These are phyloP conservation scores for Sequoiadendron giganteum DNA, from an alignment of 75 land plant genomes.

Conservation along the genomic window DNA sequence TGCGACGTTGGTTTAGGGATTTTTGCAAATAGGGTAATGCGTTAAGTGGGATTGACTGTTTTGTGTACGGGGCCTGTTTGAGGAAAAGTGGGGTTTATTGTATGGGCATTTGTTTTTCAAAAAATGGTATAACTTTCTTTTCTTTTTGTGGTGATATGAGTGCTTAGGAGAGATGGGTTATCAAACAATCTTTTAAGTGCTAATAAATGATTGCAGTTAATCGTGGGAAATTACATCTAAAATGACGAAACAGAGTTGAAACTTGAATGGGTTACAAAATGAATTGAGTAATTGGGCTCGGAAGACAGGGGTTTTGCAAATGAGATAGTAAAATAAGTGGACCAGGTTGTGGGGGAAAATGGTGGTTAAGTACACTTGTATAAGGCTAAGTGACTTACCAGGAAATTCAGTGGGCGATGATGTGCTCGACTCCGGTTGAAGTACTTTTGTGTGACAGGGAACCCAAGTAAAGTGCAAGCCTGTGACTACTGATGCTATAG, in stretches of 20 bases:
- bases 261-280: too few species aligned
- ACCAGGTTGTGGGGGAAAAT: background rate
- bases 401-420: too few species aligned
- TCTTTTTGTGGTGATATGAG: background rate
- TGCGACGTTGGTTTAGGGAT: background rate
- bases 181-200: background rate
- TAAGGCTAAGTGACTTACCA: too few species aligned
- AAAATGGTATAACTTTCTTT: too few species aligned
- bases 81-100: background rate
- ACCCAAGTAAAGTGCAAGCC: background rate
- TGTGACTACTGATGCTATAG: background rate
- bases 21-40: background rate
- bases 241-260: background rate
- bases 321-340: background rate
- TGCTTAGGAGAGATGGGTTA: background rate
- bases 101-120: background rate
- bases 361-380: too few species aligned
- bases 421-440: too few species aligned
- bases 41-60: background rate
- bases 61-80: background rate
- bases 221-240: background rate
- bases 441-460: background rate
- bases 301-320: background rate
- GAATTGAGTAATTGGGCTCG: background rate
- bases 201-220: background rate